These are phyloP conservation scores for Gautieria morchelliformis DNA, from an alignment of 768 basidiomycete species.

Conservation along the genomic window DNA sequence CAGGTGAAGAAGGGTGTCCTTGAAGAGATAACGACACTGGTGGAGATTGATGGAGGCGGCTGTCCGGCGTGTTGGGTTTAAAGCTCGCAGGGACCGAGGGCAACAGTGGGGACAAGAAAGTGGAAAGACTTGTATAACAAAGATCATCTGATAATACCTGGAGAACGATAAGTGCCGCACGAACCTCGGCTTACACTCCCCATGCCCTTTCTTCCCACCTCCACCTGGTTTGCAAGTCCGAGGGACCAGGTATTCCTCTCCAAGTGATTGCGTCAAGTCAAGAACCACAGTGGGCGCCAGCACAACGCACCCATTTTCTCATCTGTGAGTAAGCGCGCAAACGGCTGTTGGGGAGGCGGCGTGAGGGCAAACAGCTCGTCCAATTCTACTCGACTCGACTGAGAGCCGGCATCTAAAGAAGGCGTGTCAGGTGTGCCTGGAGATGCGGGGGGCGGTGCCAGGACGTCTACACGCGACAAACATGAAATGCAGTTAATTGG, in stretches of 20 bases:
- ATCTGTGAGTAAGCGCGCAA: conserved; percentile 28
- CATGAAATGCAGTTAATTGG: neutral
- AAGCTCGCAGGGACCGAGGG: neutral
- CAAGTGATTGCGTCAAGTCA: neutral
- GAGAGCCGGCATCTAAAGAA: conserved; percentile 29
- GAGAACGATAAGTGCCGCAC: neutral
- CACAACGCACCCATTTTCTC: conserved; percentile 39
- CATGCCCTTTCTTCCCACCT: neutral
- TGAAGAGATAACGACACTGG: conserved; percentile 21
- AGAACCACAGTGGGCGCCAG: neutral
- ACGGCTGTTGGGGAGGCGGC: conserved; percentile 36
- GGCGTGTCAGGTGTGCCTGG: conserved; percentile 27
- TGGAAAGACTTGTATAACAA: conserved; percentile 22
- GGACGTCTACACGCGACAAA: neutral
- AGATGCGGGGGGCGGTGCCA: neutral
- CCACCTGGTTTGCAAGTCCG: conserved; percentile 40
- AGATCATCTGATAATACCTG: neutral
- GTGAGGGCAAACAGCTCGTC: conserved; percentile 45
- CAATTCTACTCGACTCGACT: conserved; percentile 24
- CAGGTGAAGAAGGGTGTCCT: conserved; percentile 22
- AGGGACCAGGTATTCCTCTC: conserved; percentile 48
- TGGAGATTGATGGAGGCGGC: conserved; percentile 15
- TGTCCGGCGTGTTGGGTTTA: conserved; percentile 9
- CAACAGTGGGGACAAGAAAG: conserved; percentile 30
- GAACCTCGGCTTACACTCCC: conserved; percentile 7